Percentiles rank a stretch among this genome's conserved stretches.
phyloP scores from a whole-genome alignment of 768 basidiomycete species.

The Crucibulum laeve region DNA sequence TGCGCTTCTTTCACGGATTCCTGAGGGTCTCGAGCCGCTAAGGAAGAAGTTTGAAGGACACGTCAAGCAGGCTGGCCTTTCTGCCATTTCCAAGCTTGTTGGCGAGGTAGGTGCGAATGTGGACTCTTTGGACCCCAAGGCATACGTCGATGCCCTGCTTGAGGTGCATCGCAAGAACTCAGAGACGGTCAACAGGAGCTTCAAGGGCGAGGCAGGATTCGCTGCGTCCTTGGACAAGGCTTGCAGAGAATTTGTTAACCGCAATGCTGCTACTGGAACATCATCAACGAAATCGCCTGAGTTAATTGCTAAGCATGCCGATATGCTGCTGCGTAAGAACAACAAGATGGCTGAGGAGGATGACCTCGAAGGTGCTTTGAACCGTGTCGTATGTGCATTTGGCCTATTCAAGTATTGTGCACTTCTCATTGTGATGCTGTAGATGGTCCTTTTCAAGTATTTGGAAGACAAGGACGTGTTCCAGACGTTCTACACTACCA shows the following conservation, averaged over 20 bases:
- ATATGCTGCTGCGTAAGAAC: slow-evolving; percentile 88
- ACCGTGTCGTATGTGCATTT: slow-evolving; percentile 70
- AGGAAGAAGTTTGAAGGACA: slow-evolving; percentile 94
- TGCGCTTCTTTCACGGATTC: slow-evolving; percentile 87
- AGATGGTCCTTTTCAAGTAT: slow-evolving; percentile 99
- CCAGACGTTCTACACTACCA: slow-evolving; percentile 98
- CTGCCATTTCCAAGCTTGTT: slow-evolving; percentile 76
- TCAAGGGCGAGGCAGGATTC: slow-evolving; percentile 94
- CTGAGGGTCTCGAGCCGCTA: slow-evolving; percentile 88
- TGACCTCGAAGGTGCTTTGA: slow-evolving; percentile 86
- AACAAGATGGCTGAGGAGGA: slow-evolving; percentile 97
- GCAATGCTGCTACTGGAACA: slow-evolving; percentile 85
- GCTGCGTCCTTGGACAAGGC: slow-evolving; percentile 96
- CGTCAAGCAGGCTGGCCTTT: slow-evolving; percentile 88
- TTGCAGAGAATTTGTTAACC: slow-evolving; percentile 94
- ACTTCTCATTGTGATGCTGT: background rate
- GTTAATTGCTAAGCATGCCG: slow-evolving; percentile 90
- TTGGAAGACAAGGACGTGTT: slow-evolving; percentile 99
- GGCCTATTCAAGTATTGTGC: background rate
- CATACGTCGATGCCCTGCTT: slow-evolving; percentile 90
- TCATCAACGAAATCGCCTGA: slow-evolving; percentile 93
- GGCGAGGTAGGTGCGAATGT: slow-evolving; percentile 56
- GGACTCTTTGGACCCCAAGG: slow-evolving; percentile 87
- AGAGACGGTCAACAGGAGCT: slow-evolving; percentile 87
- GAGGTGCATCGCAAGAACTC: slow-evolving; percentile 94